Conservation (phyloP, 768 basidiomycete genomes). For the Tricholoma sp. region DNA sequence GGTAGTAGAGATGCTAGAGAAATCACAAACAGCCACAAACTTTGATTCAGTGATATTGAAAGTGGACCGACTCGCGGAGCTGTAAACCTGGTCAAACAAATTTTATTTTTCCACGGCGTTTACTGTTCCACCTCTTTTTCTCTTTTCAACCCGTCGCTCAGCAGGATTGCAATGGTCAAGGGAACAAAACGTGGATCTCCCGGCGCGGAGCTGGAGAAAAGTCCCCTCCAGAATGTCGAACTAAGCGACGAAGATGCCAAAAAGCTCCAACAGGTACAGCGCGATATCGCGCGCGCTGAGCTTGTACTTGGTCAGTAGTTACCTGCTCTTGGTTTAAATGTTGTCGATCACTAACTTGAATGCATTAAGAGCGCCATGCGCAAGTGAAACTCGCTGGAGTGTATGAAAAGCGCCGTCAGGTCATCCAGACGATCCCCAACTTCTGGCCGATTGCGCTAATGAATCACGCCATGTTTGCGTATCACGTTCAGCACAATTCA, state of each 20-base stretch:
- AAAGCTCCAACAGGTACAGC: constrained; percentile 61
- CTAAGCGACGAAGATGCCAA: constrained; percentile 68
- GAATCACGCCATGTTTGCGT: constrained; percentile 60
- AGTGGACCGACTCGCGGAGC: constrained; percentile 21
- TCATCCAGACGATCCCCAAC: constrained; percentile 61
- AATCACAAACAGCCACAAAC: too few relatives aligned
- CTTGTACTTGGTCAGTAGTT: constrained; percentile 59
- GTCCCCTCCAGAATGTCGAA: constrained; percentile 60
- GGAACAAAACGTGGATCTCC: constrained; percentile 75
- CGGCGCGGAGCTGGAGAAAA: constrained; percentile 73
- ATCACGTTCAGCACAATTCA: constrained; percentile 64
- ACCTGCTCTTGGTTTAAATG: not conserved
- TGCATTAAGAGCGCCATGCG: constrained; percentile 54
- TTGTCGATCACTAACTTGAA: not conserved
- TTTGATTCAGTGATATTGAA: too few relatives aligned
- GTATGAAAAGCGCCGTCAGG: constrained; percentile 66
- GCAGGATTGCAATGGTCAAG: constrained; percentile 31
- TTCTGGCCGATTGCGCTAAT: constrained; percentile 87
- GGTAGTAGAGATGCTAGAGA: too few relatives aligned
- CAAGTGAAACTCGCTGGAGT: constrained; percentile 53
- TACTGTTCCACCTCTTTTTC: constrained; percentile 9
- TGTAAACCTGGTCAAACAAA: constrained; percentile 18
- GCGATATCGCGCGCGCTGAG: constrained; percentile 67
- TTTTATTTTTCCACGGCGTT: constrained; percentile 14
- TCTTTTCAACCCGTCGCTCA: constrained; percentile 14